Evolutionary conservation across 768 basidiomycete genomes (phyloP).

Genomic region (Psilocybe tampanensis): DNA sequence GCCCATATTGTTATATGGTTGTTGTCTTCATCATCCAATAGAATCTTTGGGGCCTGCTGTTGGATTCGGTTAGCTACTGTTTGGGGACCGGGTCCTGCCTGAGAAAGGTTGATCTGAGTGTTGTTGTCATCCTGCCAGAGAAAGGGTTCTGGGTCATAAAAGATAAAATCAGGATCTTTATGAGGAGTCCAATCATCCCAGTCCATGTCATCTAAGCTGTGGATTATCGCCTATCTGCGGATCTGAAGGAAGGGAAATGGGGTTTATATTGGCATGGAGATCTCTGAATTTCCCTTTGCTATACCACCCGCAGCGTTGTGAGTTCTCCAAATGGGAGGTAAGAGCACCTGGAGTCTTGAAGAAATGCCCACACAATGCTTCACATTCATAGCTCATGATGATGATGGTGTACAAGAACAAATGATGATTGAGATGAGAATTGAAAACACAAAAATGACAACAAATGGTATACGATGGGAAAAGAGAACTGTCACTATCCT

Average conservation of each 20-base stretch:
- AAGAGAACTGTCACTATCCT: no score
- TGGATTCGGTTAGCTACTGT: slow-evolving; percentile 7
- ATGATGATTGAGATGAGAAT: background rate
- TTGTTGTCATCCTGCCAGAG: background rate
- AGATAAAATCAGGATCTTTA: background rate
- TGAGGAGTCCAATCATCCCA: background rate
- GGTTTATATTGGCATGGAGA: background rate
- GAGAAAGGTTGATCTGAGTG: background rate
- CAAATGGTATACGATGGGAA: no score
- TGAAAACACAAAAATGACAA: background rate
- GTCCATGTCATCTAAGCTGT: background rate
- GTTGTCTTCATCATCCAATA: slow-evolving; percentile 14
- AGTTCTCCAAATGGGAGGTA: background rate
- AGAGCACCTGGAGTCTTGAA: background rate
- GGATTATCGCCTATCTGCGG: no score
- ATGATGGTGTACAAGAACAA: background rate
- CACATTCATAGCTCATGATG: background rate
- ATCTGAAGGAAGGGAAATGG: no score
- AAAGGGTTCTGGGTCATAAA: background rate
- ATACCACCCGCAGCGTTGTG: slow-evolving; percentile 6
- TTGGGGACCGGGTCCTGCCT: slow-evolving; percentile 15
- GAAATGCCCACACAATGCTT: background rate
- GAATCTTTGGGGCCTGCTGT: background rate
- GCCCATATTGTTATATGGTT: background rate
- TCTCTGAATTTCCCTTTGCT: slow-evolving; percentile 9